phyloP scores from a whole-genome alignment of 2,329 filamentous ascomycete genomes.

The Botrytis pseudocinerea region DNA sequence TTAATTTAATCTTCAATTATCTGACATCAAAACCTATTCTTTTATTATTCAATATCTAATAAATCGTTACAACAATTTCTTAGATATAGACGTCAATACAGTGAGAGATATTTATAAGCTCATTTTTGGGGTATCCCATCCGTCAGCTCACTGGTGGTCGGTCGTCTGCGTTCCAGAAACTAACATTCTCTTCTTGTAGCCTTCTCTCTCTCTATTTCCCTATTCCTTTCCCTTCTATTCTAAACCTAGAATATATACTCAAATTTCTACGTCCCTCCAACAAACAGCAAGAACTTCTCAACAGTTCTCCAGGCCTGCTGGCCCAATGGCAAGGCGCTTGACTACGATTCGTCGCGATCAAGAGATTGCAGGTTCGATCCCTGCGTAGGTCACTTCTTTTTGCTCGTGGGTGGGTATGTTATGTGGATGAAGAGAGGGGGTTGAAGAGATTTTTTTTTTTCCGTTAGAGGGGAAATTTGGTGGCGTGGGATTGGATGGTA shows the following conservation, averaged over 20 bases:
- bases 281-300: not conserved
- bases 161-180: not conserved
- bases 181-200: not conserved
- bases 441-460: not conserved
- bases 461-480: not conserved
- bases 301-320: conserved; percentile 31
- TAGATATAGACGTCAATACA: too few species aligned
- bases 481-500: too few species aligned
- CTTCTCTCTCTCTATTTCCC: not conserved
- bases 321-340: conserved; percentile 52
- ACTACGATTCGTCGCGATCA: conserved; percentile 46
- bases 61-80: too few species aligned
- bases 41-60: too few species aligned
- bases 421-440: not conserved
- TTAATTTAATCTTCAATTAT: too few species aligned
- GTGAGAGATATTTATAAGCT: too few species aligned
- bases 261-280: fast-evolving
- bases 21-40: too few species aligned
- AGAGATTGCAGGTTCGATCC: conserved; percentile 50
- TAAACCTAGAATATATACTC: not conserved
- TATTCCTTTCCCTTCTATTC: fast-evolving
- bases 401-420: not conserved
- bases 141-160: too few species aligned
- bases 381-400: conserved; percentile 33
- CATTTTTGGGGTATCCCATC: too few species aligned